A percentile compares a stretch with the other conserved stretches of the same genome.
These are phyloP conservation scores for Colletotrichum euphorbiae DNA, from an alignment of 2,329 filamentous ascomycete genomes.

Conservation along the genomic window DNA sequence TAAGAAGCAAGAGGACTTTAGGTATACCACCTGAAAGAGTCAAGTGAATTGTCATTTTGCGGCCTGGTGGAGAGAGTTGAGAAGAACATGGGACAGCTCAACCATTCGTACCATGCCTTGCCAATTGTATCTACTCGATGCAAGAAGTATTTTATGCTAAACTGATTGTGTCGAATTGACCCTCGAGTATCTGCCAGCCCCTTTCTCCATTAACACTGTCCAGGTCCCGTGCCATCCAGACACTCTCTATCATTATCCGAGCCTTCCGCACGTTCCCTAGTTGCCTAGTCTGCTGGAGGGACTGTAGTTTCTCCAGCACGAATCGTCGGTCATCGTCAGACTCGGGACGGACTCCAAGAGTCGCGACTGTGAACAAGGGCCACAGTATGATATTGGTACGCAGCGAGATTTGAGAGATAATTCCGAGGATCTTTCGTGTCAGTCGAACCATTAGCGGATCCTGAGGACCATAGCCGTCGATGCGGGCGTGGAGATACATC, in stretches of 20 bases:
- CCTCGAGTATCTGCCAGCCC: not conserved
- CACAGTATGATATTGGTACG: slow-evolving; percentile 8
- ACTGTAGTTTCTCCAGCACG: not conserved
- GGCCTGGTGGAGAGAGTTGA: too few relatives aligned
- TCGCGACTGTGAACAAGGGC: not conserved
- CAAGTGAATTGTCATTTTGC: too few relatives aligned
- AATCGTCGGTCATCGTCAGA: slow-evolving; percentile 33
- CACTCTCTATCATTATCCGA: not conserved
- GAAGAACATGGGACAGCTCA: too few relatives aligned
- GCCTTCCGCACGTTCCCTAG: not conserved
- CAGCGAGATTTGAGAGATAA: not conserved
- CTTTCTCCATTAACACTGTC: not conserved
- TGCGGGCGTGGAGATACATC: slow-evolving; percentile 1
- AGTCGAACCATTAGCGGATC: not conserved
- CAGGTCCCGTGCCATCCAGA: not conserved
- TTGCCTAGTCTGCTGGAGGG: not conserved
- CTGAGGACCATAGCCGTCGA: not conserved
- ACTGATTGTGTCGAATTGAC: not conserved
- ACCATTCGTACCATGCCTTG: too few relatives aligned
- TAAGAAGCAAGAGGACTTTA: slow-evolving; percentile 1
- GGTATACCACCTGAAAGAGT: not conserved
- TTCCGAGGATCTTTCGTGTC: not conserved
- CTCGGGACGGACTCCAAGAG: not conserved
- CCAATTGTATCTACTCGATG: too few relatives aligned
- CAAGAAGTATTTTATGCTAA: not conserved